Evolutionary conservation across 2,329 filamentous ascomycete genomes (phyloP).

Genomic region (Arthrinium puccinioides): DNA sequence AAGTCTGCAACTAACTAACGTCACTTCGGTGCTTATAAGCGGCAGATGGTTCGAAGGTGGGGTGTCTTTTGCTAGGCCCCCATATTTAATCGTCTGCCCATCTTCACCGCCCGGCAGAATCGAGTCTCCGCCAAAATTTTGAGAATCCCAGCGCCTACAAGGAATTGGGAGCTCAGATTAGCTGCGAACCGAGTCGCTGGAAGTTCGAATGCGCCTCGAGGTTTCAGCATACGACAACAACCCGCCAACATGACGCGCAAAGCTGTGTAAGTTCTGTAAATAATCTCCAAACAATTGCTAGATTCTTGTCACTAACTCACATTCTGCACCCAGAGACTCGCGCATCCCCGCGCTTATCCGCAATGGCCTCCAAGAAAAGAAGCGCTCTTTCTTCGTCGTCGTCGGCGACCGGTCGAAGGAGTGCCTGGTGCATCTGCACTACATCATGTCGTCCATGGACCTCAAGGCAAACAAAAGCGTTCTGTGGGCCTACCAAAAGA

Average conservation of each 20-base stretch:
- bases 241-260: conserved; percentile 1
- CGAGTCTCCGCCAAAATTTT: no score
- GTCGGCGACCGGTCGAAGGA: conserved; percentile 93
- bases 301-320: background rate
- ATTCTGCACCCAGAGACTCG: conserved; percentile 56
- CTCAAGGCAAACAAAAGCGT: conserved; percentile 95
- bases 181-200: background rate
- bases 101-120: no score
- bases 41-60: no score
- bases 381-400: conserved; percentile 95
- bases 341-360: conserved; percentile 85
- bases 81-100: no score
- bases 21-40: no score
- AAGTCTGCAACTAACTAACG: no score
- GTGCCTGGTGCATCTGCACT: conserved; percentile 75
- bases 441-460: conserved; percentile 79
- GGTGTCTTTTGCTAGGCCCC: no score
- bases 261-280: background rate
- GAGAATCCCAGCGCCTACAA: no score
- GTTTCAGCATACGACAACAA: conserved; percentile 1
- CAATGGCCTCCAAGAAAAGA: conserved; percentile 92
- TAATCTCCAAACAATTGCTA: background rate
- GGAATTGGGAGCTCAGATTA: no score
- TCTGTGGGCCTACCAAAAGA: conserved; percentile 98
- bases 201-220: background rate